Conservation (phyloP, 2,329 filamentous ascomycete genomes). For the Colletotrichum sansevieriae region DNA sequence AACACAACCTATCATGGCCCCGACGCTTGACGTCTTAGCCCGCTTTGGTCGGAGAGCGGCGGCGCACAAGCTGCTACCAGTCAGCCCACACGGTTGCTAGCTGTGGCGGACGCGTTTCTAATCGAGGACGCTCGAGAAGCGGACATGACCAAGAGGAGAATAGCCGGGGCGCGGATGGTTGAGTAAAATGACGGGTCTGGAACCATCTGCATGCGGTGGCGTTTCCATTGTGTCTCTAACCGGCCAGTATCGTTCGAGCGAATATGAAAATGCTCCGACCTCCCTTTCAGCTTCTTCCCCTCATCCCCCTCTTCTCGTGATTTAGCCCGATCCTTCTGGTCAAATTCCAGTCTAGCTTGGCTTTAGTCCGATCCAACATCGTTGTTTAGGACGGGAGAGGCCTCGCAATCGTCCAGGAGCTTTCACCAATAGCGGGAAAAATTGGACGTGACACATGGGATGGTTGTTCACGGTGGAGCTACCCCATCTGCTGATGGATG, state of each 20-base stretch:
- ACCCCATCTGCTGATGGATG: background rate
- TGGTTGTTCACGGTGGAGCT: background rate
- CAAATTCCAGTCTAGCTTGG: background rate
- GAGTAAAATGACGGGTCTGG: background rate
- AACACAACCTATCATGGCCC: constrained; percentile 5
- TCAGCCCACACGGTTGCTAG: background rate
- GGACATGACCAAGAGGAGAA: constrained; percentile 8
- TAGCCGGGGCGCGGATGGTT: constrained; percentile 6
- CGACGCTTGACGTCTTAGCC: background rate
- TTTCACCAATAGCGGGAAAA: background rate
- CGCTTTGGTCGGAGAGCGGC: constrained; percentile 9
- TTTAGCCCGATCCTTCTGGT: background rate
- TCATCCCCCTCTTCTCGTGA: background rate
- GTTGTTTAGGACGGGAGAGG: no score
- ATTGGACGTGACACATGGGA: background rate
- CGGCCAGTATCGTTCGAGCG: background rate
- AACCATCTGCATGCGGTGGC: constrained; percentile 11
- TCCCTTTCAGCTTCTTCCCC: background rate
- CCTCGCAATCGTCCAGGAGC: no score
- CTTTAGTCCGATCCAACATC: no score
- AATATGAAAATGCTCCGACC: background rate
- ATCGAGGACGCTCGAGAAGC: background rate
- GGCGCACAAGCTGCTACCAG: background rate
- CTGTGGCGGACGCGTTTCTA: background rate
- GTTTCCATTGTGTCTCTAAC: constrained; percentile 7